A percentile compares a stretch with the other conserved stretches of the same genome.
Evolutionary conservation across 495 filamentous ascomycete genomes (phyloP).

Genomic region (Neurospora tetraspora): DNA sequence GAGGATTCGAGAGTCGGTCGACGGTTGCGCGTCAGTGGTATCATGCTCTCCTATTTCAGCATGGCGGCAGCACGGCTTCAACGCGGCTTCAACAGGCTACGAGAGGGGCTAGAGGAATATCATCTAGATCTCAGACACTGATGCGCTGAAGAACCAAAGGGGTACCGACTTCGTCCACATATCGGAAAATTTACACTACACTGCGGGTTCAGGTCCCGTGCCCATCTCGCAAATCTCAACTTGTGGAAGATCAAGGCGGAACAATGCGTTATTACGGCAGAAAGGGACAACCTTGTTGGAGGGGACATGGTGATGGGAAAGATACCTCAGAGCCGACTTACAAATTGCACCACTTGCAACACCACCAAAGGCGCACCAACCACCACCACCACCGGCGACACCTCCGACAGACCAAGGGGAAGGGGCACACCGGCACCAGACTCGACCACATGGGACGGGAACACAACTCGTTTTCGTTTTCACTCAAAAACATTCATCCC

Average conservation of each 20-base stretch:
- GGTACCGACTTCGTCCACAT: neutral
- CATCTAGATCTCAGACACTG: neutral
- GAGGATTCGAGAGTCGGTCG: neutral
- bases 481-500: neutral
- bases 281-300: neutral
- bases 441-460: neutral
- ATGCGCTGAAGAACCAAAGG: neutral
- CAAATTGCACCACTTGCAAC: neutral
- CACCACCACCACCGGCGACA: neutral
- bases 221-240: neutral
- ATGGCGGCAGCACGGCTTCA: neutral
- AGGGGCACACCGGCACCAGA: neutral
- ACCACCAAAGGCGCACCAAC: neutral
- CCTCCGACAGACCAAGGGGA: neutral
- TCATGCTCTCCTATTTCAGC: neutral
- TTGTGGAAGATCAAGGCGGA: neutral
- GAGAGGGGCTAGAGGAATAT: neutral
- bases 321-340: neutral
- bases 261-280: neutral
- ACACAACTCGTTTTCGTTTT: neutral
- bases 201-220: neutral
- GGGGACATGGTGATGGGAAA: neutral
- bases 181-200: neutral
- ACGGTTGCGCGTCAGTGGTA: neutral
- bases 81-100: neutral